Conservation (phyloP, 495 filamentous ascomycete species). For the Podospora sp. region DNA sequence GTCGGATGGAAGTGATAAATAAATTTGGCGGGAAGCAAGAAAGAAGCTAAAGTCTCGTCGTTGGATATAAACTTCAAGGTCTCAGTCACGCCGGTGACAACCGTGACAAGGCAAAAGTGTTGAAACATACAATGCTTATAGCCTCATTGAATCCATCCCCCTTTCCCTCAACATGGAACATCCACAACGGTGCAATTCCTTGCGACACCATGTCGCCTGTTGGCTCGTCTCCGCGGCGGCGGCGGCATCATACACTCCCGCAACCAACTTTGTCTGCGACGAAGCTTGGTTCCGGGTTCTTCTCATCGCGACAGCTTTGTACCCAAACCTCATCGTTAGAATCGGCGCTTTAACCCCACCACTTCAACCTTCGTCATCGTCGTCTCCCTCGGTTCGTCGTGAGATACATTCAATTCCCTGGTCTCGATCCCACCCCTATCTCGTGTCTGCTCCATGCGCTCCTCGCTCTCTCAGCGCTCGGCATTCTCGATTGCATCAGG, state of each 20-base stretch:
- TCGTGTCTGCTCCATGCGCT: no score
- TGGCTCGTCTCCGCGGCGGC: neutral
- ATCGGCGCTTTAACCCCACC: neutral
- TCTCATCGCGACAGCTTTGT: neutral
- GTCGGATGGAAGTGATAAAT: no score
- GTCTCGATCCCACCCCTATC: neutral
- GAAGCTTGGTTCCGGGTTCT: neutral
- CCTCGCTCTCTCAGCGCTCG: neutral
- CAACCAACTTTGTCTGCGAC: neutral
- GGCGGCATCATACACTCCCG: neutral
- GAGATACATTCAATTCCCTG: neutral
- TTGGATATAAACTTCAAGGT: no score
- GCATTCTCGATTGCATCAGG: neutral
- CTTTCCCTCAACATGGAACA: neutral
- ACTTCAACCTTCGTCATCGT: neutral
- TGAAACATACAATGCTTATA: no score
- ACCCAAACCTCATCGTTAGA: neutral
- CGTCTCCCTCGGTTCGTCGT: neutral
- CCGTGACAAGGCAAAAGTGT: no score
- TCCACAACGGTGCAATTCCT: neutral
- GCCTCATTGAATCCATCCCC: no score
- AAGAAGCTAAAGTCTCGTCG: no score
- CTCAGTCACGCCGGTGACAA: no score
- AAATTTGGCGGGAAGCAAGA: no score
- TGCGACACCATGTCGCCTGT: neutral